Evolutionary conservation across 2,329 filamentous ascomycete genomes (phyloP).

Genomic region (Diaporthe eres): DNA sequence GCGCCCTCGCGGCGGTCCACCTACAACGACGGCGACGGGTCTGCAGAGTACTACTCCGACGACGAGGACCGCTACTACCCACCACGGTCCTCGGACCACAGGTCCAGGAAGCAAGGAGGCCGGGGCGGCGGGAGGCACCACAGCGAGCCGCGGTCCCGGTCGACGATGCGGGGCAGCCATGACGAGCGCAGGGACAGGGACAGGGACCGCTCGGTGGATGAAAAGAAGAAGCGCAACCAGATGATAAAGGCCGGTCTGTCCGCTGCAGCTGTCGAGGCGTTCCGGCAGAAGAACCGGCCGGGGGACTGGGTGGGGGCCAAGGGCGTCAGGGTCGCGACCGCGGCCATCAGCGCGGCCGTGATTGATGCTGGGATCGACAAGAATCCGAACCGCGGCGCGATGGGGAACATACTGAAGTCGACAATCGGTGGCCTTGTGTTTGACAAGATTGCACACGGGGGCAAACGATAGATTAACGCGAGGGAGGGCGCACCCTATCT

Average conservation of each 20-base stretch:
- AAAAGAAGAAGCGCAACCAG: conserved; percentile 41
- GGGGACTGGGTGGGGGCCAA: conserved; percentile 41
- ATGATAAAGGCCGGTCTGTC: conserved; percentile 46
- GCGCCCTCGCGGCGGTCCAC: conserved; percentile 15
- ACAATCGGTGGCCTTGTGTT: conserved; percentile 46
- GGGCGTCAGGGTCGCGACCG: conserved; percentile 46
- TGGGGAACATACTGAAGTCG: conserved; percentile 43
- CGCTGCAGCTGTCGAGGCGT: conserved; percentile 46
- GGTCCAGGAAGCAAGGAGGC: not conserved
- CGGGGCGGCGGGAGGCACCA: conserved; percentile 2
- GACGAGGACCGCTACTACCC: conserved; percentile 26
- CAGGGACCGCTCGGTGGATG: conserved; percentile 17
- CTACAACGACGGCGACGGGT: conserved; percentile 35
- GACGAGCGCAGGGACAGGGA: conserved; percentile 2
- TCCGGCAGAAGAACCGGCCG: conserved; percentile 43
- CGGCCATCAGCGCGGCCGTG: conserved; percentile 47
- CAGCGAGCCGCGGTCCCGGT: conserved; percentile 27
- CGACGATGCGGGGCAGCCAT: conserved; percentile 17
- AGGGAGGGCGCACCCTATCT: not conserved
- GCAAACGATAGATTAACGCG: not conserved
- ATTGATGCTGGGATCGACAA: conserved; percentile 45
- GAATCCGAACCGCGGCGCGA: conserved; percentile 43
- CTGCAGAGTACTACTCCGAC: conserved; percentile 33
- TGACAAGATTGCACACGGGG: conserved; percentile 48
- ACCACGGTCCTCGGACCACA: conserved; percentile 23